Evolutionary conservation across 805 yeast genomes (phyloP).

Genomic region (Yarrowia bubula): DNA sequence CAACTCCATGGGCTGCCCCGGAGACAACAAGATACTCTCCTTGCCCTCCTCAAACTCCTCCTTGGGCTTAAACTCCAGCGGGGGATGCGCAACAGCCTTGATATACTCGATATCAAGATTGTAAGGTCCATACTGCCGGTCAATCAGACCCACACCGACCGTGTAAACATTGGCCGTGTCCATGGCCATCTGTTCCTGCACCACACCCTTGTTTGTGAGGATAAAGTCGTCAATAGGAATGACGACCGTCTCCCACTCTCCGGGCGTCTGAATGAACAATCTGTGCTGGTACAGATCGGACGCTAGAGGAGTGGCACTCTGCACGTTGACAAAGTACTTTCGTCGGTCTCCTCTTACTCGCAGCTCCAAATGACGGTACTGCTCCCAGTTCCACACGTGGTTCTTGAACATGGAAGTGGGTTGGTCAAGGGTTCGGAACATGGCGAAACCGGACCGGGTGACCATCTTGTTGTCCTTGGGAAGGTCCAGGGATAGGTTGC

Average conservation of each 20-base stretch:
- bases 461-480: slow-evolving; percentile 66
- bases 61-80: slow-evolving; percentile 17
- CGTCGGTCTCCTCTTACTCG: slow-evolving; percentile 72
- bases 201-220: slow-evolving; percentile 76
- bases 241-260: slow-evolving; percentile 80
- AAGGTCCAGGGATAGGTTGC: slow-evolving; percentile 63
- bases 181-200: slow-evolving; percentile 55
- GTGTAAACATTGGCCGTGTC: slow-evolving; percentile 66
- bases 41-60: neutral
- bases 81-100: slow-evolving; percentile 48
- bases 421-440: slow-evolving; percentile 77
- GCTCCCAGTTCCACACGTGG: slow-evolving; percentile 69
- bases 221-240: slow-evolving; percentile 78
- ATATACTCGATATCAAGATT: slow-evolving; percentile 68
- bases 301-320: slow-evolving; percentile 72
- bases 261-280: slow-evolving; percentile 65
- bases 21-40: neutral
- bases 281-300: slow-evolving; percentile 84
- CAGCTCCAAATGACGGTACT: slow-evolving; percentile 59
- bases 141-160: slow-evolving; percentile 74
- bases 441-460: slow-evolving; percentile 67
- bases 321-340: slow-evolving; percentile 74
- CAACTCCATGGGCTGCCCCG: slow-evolving; percentile 18
- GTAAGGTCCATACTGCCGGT: slow-evolving; percentile 74
- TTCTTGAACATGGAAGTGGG: slow-evolving; percentile 46